These are phyloP conservation scores for Salix koriyanagi DNA, from an alignment of 345 rosid genomes.

Conservation along the genomic window DNA sequence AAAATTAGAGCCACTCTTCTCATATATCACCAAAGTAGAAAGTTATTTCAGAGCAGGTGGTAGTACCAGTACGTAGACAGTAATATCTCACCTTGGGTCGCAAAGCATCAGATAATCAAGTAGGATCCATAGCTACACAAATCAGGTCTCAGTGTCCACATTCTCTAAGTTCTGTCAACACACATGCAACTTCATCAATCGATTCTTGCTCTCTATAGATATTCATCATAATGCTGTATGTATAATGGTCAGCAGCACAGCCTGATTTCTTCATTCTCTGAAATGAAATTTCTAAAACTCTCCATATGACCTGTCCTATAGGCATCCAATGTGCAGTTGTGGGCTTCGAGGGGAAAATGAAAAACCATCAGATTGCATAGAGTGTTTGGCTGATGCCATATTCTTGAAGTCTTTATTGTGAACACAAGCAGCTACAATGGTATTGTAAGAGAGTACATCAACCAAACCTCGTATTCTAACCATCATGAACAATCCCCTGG, in stretches of 20 bases:
- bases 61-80: neutral
- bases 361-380: constrained; percentile 82
- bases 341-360: constrained; percentile 88
- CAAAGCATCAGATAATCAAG: neutral
- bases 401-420: constrained; percentile 49
- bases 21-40: neutral
- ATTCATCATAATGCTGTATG: constrained; percentile 84
- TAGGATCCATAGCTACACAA: constrained; percentile 54
- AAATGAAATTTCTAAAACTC: constrained; percentile 57
- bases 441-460: constrained; percentile 80
- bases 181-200: constrained; percentile 65
- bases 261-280: constrained; percentile 60
- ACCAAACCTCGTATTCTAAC: constrained; percentile 63
- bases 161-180: constrained; percentile 59
- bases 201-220: constrained; percentile 77
- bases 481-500: constrained; percentile 49
- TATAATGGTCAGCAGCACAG: constrained; percentile 56
- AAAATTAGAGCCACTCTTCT: neutral
- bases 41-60: neutral
- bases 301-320: constrained; percentile 83
- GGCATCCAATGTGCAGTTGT: constrained; percentile 77
- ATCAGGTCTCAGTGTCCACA: constrained; percentile 59
- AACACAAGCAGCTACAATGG: constrained; percentile 75
- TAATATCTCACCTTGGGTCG: neutral
- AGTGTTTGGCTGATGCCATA: constrained; percentile 58